These are phyloP conservation scores for Syzygium jambos DNA, from an alignment of 345 rosid species.

Conservation along the genomic window DNA sequence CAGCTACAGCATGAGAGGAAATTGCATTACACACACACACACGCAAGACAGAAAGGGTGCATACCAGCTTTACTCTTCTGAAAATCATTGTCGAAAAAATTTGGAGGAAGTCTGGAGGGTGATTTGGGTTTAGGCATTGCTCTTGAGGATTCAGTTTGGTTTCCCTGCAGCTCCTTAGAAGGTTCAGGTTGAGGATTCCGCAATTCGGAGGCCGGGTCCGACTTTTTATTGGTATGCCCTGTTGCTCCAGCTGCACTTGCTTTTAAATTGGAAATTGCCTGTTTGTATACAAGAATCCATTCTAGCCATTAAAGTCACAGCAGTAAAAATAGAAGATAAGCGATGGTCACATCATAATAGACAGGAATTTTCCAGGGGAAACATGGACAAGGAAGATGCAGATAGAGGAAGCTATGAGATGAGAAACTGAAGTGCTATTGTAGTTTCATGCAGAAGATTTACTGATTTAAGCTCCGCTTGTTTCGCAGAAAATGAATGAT, in stretches of 20 bases:
- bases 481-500: background rate
- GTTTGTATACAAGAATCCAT: conserved; percentile 3
- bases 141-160: conserved; percentile 15
- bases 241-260: conserved; percentile 48
- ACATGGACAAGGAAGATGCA: background rate
- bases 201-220: background rate
- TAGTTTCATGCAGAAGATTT: background rate
- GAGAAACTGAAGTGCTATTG: background rate
- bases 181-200: conserved; percentile 6
- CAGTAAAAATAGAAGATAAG: background rate
- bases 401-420: background rate
- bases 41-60: background rate
- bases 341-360: background rate
- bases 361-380: background rate
- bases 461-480: background rate
- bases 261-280: conserved; percentile 58
- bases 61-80: conserved; percentile 30
- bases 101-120: conserved; percentile 47
- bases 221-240: conserved; percentile 9
- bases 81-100: conserved; percentile 43
- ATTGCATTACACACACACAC: background rate
- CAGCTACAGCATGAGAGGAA: background rate
- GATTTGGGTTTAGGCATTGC: conserved; percentile 16
- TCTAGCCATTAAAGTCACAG: background rate
- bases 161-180: conserved; percentile 5